Base-by-base conservation (phyloP, 2,329 filamentous ascomycete species). In the Tolypocladium inflatum region DNA sequence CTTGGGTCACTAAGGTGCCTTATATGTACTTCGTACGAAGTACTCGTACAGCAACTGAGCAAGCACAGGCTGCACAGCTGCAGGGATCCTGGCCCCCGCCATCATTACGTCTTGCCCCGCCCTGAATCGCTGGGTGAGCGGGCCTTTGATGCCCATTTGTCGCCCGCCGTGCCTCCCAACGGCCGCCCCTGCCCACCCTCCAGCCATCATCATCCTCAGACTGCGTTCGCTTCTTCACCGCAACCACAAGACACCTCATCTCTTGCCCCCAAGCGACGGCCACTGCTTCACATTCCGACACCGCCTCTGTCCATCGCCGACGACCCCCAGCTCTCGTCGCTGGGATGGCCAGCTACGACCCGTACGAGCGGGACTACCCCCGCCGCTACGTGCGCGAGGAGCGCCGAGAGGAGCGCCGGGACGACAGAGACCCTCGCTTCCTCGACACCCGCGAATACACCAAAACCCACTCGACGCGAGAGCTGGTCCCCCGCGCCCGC, bases 401-500 rank as follows among this genome's bases (percentile, higher is more conserved):
- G 59, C 76, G 77, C 41, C 78, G 80, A 56, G 80, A 82, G 61
- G 80, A 82, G 59, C 76, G 77, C 41, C 75, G 78, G 54, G 76
- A 80, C 51, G 77, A 80, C 54, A 73, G 74, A 48, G 79, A 82
- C 43, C 74, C 79, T 59, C 80, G 81, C 63, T 82, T 81, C 63
- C 73, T 77, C 60, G 82, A 85, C 21, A 64, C 75, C 39, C 76
- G 79, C 63, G 81, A 83, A 38, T 78, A 78, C 63, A 68, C 76
- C 58, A 76, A 75, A 62, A 70, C 73, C 37, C 71, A 77, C 55
- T 70, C 74, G 51, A 74, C 75, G 37, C 79, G 76, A 59, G 82
- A 85, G 48, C 74, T 87, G 9, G 73, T 86, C 15, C 81, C 81
- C 41, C 77, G 81, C 33, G 70, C 76, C 55, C 86, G 88, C 63